Evolutionary conservation across 768 basidiomycete genomes (phyloP).

Genomic region (Lentinula aciculospora): DNA sequence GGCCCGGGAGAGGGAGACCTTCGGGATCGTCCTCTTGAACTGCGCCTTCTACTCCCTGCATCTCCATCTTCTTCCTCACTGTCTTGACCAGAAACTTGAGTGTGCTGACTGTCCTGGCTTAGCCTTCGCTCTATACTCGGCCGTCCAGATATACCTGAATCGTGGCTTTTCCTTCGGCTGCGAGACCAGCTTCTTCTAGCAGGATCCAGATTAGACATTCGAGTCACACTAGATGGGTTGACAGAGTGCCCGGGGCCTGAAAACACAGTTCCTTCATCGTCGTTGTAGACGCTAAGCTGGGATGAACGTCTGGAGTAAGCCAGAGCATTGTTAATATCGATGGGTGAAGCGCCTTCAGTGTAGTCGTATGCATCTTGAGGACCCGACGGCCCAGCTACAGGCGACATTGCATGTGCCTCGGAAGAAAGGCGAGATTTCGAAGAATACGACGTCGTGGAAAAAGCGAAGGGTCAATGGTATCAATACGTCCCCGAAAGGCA

Average conservation of each 20-base stretch:
- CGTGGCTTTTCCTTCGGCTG: conserved; percentile 45
- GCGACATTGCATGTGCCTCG: conserved; percentile 33
- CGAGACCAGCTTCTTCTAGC: conserved; percentile 50
- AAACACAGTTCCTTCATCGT: conserved; percentile 65
- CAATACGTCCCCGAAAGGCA: too few species aligned
- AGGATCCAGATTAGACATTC: conserved; percentile 63
- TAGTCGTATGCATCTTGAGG: conserved; percentile 45
- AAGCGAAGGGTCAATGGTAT: too few species aligned
- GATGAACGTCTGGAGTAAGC: conserved; percentile 49
- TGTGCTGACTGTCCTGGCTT: conserved; percentile 42
- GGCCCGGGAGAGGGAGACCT: conserved; percentile 32
- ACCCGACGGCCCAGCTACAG: conserved; percentile 29
- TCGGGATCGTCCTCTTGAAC: conserved; percentile 21
- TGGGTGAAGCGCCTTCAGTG: conserved; percentile 78
- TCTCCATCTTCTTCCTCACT: conserved; percentile 25
- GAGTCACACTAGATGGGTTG: conserved; percentile 74
- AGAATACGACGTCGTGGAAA: background rate
- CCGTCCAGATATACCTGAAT: conserved; percentile 29
- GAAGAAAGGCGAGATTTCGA: background rate
- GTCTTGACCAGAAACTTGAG: conserved; percentile 36
- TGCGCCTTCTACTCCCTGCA: conserved; percentile 14
- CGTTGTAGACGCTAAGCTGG: conserved; percentile 54
- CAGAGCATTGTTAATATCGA: conserved; percentile 66
- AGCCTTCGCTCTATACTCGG: conserved; percentile 32
- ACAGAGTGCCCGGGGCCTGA: conserved; percentile 67